Evolutionary conservation across 805 yeast species (phyloP).

Genomic region (Priceomyces carsonii): DNA sequence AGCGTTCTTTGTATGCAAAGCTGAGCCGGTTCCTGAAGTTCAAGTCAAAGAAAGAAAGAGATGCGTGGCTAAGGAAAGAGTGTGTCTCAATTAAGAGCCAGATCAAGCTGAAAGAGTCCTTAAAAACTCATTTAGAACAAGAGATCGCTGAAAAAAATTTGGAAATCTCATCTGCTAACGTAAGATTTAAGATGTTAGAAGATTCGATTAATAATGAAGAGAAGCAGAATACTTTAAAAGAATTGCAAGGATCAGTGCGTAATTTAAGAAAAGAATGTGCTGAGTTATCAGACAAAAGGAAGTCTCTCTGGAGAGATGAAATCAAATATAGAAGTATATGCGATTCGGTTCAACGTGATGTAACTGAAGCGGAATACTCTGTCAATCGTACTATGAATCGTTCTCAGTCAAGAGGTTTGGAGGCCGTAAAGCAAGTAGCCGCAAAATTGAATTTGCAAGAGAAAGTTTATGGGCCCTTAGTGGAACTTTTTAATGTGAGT

Average conservation of each 20-base stretch:
- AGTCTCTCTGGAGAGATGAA: constrained; percentile 77
- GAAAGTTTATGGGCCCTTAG: constrained; percentile 77
- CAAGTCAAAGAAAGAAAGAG: constrained; percentile 54
- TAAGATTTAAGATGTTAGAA: constrained; percentile 14
- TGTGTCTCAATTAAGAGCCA: constrained; percentile 37
- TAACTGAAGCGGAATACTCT: constrained; percentile 55
- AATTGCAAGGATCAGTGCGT: constrained; percentile 35
- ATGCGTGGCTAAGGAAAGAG: constrained; percentile 62
- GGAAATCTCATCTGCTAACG: constrained; percentile 20
- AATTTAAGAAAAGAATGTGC: constrained; percentile 45
- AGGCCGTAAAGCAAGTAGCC: constrained; percentile 65
- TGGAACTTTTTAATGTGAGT: constrained; percentile 78
- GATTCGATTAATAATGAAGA: constrained; percentile 11
- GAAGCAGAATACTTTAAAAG: constrained; percentile 9
- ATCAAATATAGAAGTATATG: constrained; percentile 58
- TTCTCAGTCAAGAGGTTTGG: constrained; percentile 65
- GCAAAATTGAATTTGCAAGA: constrained; percentile 56
- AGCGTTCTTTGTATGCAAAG: constrained; percentile 64
- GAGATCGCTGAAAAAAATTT: constrained; percentile 21
- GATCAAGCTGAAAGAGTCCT: constrained; percentile 24
- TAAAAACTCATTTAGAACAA: constrained; percentile 21
- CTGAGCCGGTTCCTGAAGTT: constrained; percentile 70
- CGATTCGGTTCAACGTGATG: constrained; percentile 56
- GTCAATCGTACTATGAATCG: constrained; percentile 78
- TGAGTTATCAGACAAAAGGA: constrained; percentile 63